Base-by-base conservation (phyloP, 768 basidiomycete species). In the Agrocybe praecox region DNA sequence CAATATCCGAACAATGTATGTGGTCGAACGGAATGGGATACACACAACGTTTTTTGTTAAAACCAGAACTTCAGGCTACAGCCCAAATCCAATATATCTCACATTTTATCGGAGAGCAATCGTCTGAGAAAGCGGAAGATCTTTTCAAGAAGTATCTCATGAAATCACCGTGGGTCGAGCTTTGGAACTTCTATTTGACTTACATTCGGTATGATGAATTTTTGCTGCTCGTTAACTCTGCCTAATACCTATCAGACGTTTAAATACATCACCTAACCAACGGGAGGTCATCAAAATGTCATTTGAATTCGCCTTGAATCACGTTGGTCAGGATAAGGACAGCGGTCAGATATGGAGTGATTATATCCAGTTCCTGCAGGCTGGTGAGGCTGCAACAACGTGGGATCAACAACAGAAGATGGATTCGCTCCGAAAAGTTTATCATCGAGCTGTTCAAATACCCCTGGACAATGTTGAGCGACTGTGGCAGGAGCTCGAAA, bases 331-430 rank as follows among this genome's bases (percentile, higher is more conserved):
- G 68, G 96, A 98, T 73, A 90, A 92, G 64, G 92, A 96, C 59
- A 90, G 92, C 53, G 92, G 90, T 9, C 87, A 90, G 53, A 93
- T 99, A 34, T 98, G 96, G 96, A 82, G 77, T 55, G 96, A 98
- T 65, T 98, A 96, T 66, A 90, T 98, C 67, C 85, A 89, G 57
- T 98, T 97, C 69, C 72, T 99, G 49, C 87, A 84, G 61, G 81
- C 86, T 15, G 89, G 86, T 42, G 90, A 90, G 86, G 80, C 89
- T 0, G 83, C 82, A 12, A 91, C 89, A 22, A 93, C 94, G 18
- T 98, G 96, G 95, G 96, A 98, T 69, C 88, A 90, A 61, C 92
- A 95, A 65, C 93, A 96, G 67, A 94, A 94, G 70, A 95, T 94
- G 89, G 96, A 97, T 62, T 84, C 87, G 1, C 77, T 98, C 4